Evolutionary conservation across 768 basidiomycete species (phyloP).

Genomic region (Rhodotorula kratochvilovae): DNA sequence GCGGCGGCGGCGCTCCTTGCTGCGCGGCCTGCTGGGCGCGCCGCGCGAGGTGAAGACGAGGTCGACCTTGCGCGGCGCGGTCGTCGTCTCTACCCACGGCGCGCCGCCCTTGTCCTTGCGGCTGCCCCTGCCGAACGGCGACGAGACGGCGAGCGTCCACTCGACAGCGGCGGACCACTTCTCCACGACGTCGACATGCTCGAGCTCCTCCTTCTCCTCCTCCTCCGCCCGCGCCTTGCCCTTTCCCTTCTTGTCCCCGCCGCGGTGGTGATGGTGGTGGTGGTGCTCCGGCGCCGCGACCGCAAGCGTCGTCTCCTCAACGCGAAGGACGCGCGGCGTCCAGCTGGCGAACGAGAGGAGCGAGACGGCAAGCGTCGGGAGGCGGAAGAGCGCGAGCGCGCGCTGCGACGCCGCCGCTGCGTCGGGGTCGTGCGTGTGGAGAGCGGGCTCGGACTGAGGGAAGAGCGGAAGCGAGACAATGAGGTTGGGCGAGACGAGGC

Average conservation of each 20-base stretch:
- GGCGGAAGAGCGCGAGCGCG: neutral
- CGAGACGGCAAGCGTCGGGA: neutral
- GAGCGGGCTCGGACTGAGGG: neutral
- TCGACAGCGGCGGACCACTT: neutral
- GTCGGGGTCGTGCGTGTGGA: neutral
- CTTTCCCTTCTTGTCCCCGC: neutral
- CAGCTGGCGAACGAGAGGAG: neutral
- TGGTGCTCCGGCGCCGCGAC: neutral
- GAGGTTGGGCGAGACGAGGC: constrained; percentile 2
- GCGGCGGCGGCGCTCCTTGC: too few species aligned
- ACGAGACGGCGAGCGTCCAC: neutral
- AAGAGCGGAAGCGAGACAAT: neutral
- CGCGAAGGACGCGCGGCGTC: neutral
- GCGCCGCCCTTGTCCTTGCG: neutral
- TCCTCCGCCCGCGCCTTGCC: neutral
- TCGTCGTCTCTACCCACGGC: neutral
- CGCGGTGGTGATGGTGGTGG: too few species aligned
- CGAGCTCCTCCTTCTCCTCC: neutral
- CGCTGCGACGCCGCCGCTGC: neutral
- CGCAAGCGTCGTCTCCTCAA: neutral
- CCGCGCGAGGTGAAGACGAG: neutral
- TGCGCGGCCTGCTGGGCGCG: neutral
- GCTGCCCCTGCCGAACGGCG: neutral
- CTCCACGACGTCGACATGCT: neutral
- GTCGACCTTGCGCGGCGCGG: neutral